phyloP scores from a whole-genome alignment of 129 eudicot genomes.

The Ambrosia artemisiifolia region DNA sequence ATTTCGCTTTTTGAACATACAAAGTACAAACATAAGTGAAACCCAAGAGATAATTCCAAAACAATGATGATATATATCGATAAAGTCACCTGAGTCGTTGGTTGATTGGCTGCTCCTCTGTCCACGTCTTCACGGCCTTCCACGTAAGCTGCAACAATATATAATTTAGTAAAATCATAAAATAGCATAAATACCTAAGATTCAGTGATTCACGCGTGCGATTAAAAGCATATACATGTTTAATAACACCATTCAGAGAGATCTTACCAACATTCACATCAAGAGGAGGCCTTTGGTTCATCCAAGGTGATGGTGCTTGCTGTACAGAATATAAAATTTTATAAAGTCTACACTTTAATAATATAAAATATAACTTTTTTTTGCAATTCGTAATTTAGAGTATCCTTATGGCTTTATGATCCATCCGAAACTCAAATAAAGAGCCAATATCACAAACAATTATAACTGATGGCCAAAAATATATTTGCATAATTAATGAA shows the following conservation, averaged over 20 bases:
- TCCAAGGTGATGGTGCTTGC: slow-evolving; percentile 86
- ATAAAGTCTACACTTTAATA: not conserved
- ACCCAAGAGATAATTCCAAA: not conserved
- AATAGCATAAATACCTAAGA: not conserved
- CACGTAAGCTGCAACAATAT: slow-evolving; percentile 52
- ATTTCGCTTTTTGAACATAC: not conserved
- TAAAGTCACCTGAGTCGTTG: slow-evolving; percentile 55
- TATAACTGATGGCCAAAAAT: not conserved
- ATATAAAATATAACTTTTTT: not conserved
- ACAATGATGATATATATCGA: not conserved
- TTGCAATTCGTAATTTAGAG: not conserved
- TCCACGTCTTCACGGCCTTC: slow-evolving; percentile 77
- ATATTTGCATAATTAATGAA: not conserved
- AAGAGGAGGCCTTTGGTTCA: slow-evolving; percentile 72
- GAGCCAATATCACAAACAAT: not conserved
- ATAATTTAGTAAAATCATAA: not conserved
- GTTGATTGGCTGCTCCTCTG: slow-evolving; percentile 57
- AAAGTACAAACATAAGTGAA: slow-evolving; percentile 1
- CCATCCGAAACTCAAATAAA: not conserved
- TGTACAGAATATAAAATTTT: slow-evolving; percentile 28
- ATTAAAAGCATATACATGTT: not conserved
- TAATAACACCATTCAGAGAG: not conserved
- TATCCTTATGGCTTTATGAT: not conserved
- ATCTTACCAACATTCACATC: slow-evolving; percentile 87
- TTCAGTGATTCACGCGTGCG: not conserved